phyloP scores from a whole-genome alignment of 306 rosid species.

The Datisca glomerata region DNA sequence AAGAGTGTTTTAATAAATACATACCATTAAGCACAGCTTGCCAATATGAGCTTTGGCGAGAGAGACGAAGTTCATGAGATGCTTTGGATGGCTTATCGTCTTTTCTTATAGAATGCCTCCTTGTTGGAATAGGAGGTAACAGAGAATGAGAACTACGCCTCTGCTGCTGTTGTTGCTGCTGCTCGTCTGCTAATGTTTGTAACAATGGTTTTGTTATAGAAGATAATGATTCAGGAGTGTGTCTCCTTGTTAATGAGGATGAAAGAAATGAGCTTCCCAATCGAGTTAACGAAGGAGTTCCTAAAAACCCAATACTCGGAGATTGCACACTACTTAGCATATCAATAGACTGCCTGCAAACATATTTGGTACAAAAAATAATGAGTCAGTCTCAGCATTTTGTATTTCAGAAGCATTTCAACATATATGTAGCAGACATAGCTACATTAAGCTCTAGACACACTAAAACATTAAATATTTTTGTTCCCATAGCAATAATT shows the following conservation, averaged over 20 bases:
- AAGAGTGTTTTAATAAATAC: too few relatives aligned
- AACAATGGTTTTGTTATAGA: slow-evolving; percentile 47
- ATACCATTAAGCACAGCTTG: slow-evolving; percentile 84
- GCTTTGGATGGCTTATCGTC: slow-evolving; percentile 39
- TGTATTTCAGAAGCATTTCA: too few relatives aligned
- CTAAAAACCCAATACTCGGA: slow-evolving; percentile 25
- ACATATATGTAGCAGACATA: too few relatives aligned
- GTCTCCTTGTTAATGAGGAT: slow-evolving; percentile 79
- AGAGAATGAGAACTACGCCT: slow-evolving; percentile 51
- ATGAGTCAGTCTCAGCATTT: not conserved
- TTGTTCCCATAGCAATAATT: too few relatives aligned
- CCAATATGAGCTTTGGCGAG: slow-evolving; percentile 57
- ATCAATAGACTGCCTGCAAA: slow-evolving; percentile 87
- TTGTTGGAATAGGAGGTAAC: slow-evolving; percentile 47
- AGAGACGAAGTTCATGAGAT: slow-evolving; percentile 57
- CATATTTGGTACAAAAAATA: not conserved
- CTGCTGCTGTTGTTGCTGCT: slow-evolving; percentile 19
- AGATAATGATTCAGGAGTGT: slow-evolving; percentile 79
- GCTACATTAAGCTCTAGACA: too few relatives aligned
- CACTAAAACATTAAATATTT: too few relatives aligned
- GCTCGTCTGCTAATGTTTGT: slow-evolving; percentile 33
- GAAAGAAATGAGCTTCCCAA: slow-evolving; percentile 86
- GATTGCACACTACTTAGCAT: slow-evolving; percentile 85
- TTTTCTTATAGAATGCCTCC: slow-evolving; percentile 37
- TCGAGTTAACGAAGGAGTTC: not conserved